Evolutionary conservation across 441 rosid genomes (phyloP).

Genomic region (Adansonia madagascariensis): DNA sequence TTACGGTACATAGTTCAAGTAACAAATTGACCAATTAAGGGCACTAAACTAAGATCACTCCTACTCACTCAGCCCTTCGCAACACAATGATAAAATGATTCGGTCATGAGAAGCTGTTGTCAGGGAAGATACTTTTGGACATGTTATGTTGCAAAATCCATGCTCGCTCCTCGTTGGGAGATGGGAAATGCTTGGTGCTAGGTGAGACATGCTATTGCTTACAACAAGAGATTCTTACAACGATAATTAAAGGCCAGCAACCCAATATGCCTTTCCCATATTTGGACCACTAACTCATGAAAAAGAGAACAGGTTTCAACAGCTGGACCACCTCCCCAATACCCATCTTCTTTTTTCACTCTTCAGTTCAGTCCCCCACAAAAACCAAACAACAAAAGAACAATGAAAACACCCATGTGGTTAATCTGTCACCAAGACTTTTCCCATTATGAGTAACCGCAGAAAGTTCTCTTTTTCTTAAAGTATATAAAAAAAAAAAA

Average conservation of each 20-base stretch:
- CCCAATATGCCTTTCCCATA: constrained; percentile 36
- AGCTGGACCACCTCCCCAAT: constrained; percentile 42
- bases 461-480: constrained; percentile 16
- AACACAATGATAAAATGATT: constrained; percentile 6
- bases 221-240: constrained; percentile 38
- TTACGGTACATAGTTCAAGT: background rate
- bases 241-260: constrained; percentile 37
- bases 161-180: constrained; percentile 7
- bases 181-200: constrained; percentile 21
- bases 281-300: constrained; percentile 46
- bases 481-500: background rate
- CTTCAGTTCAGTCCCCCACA: constrained; percentile 17
- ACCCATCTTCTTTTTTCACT: constrained; percentile 21
- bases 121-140: background rate
- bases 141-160: constrained; percentile 9
- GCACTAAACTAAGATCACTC: background rate
- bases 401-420: constrained; percentile 34
- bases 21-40: background rate
- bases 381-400: constrained; percentile 21
- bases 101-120: background rate
- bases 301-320: constrained; percentile 24
- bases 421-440: constrained; percentile 28
- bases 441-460: constrained; percentile 16
- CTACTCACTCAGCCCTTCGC: background rate
- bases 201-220: constrained; percentile 32